A percentile compares a stretch with the other conserved stretches of the same genome.
Evolutionary conservation across 495 filamentous ascomycete genomes (phyloP).

Genomic region (Chlorociboria aeruginascens): DNA sequence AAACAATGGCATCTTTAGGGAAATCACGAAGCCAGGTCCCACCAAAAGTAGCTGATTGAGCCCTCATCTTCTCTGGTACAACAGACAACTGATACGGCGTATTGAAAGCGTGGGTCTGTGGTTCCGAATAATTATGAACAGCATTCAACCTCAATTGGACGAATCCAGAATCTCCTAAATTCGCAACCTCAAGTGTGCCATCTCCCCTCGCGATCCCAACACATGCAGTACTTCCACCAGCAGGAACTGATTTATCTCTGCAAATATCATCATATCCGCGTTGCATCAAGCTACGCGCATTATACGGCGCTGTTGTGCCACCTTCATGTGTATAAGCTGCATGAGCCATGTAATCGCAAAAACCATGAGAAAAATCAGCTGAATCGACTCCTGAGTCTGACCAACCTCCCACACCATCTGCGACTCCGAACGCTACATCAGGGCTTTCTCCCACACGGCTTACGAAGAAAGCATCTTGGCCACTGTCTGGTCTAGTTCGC

Average conservation of each 20-base stretch:
- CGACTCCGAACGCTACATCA: slow-evolving; percentile 68
- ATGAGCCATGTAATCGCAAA: slow-evolving; percentile 82
- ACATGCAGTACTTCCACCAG: slow-evolving; percentile 83
- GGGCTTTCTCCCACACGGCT: slow-evolving; percentile 51
- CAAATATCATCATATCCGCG: slow-evolving; percentile 71
- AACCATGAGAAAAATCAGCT: slow-evolving; percentile 87
- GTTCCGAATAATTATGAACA: slow-evolving; percentile 66
- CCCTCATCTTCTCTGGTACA: slow-evolving; percentile 66
- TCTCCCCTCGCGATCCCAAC: slow-evolving; percentile 59
- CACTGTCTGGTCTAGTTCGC: slow-evolving; percentile 57
- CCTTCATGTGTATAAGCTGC: slow-evolving; percentile 44
- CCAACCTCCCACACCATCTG: slow-evolving; percentile 95
- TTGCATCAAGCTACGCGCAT: slow-evolving; percentile 64
- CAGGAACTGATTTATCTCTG: slow-evolving; percentile 55
- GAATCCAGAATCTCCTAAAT: slow-evolving; percentile 96
- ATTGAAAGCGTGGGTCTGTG: slow-evolving; percentile 95
- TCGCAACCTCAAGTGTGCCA: slow-evolving; percentile 74
- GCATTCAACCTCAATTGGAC: slow-evolving; percentile 73
- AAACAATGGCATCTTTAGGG: slow-evolving; percentile 73
- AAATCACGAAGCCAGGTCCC: slow-evolving; percentile 68
- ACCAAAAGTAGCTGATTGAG: slow-evolving; percentile 67
- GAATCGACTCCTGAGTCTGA: slow-evolving; percentile 82
- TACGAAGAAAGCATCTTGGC: slow-evolving; percentile 95
- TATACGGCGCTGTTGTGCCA: slow-evolving; percentile 25
- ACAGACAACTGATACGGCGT: slow-evolving; percentile 91